Evolutionary conservation across 305 asterid genomes (phyloP), one percentile per base, ranked within the genome.

Genomic region (Fraxinus greggii): DNA sequence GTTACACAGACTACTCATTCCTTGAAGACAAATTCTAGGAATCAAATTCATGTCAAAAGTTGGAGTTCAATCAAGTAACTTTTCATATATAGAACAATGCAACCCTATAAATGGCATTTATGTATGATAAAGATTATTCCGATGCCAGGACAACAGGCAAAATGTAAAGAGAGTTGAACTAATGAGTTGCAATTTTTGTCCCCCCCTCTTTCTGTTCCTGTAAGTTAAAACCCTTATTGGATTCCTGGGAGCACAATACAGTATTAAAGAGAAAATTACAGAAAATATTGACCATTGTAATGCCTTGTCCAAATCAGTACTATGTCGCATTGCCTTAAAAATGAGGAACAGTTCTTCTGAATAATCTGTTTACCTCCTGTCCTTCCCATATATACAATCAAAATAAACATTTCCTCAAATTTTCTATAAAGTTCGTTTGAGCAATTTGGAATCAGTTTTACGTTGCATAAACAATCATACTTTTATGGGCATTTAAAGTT

Each of bases 1-100:
- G 91, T 3, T 86, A 89, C 48, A 89, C 82, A 0, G 92, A 89
- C 33, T 88, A 86, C 26, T 86, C 90, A 13, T 87, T 80, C 33
- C 87, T 85, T 48, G 88, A 87, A 15, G 80, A 32, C 31, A 21
- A 67, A 6, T 79, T 40, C 3, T 38, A 65, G 40, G 76, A 10
- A 28, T 1, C 74, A 67, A 67, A 67, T 65, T 26, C 35, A 65
- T 26, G 17, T 65, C 19, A 65, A 65, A 23, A 23, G 31, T 23
- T 21, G 70, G 31, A 8, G 70, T 61, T 63, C 28, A 61, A 61
- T 8, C n/a, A 0, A 9, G 32, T 63, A 9, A 63, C 7, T 17
- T n/a, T 17, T 51, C 8, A 51, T 2, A 61, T 61, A 61, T 61
- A 61, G 7, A 61, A 31, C 70, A 19, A 61, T 9, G 72, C 72